Percentiles rank a stretch among this genome's conserved stretches.
phyloP scores from a whole-genome alignment of 129 eudicot species.

The Chrysanthemum makinoi region DNA sequence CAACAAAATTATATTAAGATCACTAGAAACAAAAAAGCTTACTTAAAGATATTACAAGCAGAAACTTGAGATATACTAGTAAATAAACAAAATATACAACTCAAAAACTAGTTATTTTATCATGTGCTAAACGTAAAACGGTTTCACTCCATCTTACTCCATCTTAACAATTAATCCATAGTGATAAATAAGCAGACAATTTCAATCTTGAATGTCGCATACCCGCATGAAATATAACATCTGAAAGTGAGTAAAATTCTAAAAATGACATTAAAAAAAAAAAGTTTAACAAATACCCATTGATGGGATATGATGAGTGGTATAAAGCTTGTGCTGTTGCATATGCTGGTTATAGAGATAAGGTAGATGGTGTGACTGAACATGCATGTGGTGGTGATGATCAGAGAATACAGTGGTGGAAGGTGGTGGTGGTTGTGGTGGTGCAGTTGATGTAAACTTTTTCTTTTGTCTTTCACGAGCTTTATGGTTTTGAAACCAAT shows the following conservation, averaged over 20 bases:
- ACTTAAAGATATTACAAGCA: no score
- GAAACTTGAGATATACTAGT: no score
- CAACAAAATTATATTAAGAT: no score
- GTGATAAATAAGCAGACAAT: no score
- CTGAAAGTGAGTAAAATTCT: neutral
- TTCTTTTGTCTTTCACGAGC: conserved; percentile 98
- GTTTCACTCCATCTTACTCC: no score
- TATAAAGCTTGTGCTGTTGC: conserved; percentile 26
- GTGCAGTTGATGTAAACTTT: conserved; percentile 44
- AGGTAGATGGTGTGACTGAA: conserved; percentile 23
- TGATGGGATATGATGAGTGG: conserved; percentile 33
- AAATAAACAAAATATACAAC: neutral
- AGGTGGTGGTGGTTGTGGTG: conserved; percentile 26
- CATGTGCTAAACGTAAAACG: no score
- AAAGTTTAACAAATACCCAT: conserved; percentile 4
- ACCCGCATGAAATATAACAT: neutral
- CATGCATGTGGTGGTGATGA: conserved; percentile 22
- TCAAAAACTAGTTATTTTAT: no score
- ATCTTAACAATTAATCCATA: no score
- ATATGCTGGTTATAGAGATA: conserved; percentile 32
- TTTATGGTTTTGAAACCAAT: conserved; percentile 98
- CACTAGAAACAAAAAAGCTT: no score
- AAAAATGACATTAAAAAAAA: neutral
- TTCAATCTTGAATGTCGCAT: neutral
- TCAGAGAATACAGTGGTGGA: conserved; percentile 18